Evolutionary conservation across 257 asterid species (phyloP), one percentile per base, ranked within the genome.

Genomic region (Agastache rugosa): DNA sequence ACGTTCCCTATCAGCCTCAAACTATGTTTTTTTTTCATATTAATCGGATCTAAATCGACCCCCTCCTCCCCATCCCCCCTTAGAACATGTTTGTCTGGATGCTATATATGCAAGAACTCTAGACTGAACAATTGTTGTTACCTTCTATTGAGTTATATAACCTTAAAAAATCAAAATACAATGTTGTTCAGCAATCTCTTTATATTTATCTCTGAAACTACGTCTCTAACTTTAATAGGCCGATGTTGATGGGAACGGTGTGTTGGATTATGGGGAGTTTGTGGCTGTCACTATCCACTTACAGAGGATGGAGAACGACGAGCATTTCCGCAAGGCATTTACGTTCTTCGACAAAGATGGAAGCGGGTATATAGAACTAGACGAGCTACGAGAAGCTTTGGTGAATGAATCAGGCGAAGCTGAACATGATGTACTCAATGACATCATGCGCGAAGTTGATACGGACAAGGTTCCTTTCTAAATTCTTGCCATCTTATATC

Each of bases 221-320:
- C 11, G 10, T 76, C 35, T 77, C 65, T 10, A 44, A 69, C 54
- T 61, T 29, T 39, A 22, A 75, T 61, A 93, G 98, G 98, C 97
- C 65, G 98, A 93, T 87, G 92, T 88, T 56, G 96, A 93, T 83
- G 97, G 97, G 60, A 91, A 91, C 45, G 98, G 98, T 2, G 80
- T 88, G 66, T 71, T 93, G 89, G 96, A 93, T 83, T 93, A 87
- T 53, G 96, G 98, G 29, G 98, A 93, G 85, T 93, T 93, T 81
- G 98, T 93, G 23, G 97, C 98, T 42, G 98, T 93, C 45, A 89
- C 94, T 48, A 88, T 93, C 79, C 98, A 93, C 88, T 78, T 93
- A 50, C 97, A 91, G 78, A 85, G 87, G 74, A 88, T 93, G 88
- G 97, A 91, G 85, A 93, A 89, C 54, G 96, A 93, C 31, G 93